These are phyloP conservation scores for Globisporangium alternatum DNA, from an alignment of 352 stramenopile species.

Conservation along the genomic window DNA sequence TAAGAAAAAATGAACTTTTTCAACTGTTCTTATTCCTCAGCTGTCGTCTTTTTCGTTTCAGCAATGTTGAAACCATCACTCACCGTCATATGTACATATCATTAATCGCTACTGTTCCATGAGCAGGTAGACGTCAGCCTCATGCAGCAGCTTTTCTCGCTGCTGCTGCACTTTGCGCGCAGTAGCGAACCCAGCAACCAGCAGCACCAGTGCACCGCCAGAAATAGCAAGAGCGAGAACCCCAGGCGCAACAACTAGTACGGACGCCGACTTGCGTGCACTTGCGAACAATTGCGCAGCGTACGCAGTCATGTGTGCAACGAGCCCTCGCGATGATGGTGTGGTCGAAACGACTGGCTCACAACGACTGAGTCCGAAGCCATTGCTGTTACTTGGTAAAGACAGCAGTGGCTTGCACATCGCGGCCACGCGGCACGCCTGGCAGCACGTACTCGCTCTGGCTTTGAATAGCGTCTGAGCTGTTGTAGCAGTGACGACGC, in stretches of 20 bases:
- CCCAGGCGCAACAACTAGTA: neutral
- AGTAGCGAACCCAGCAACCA: neutral
- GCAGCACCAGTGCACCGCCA: neutral
- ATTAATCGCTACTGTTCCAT: neutral
- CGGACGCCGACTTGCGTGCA: neutral
- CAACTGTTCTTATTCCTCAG: no score
- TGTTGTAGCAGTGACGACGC: constrained; percentile 1
- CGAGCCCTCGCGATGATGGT: neutral
- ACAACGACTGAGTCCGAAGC: constrained; percentile 6
- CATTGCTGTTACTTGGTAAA: neutral
- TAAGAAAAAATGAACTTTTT: no score
- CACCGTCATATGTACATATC: no score
- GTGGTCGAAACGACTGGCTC: neutral
- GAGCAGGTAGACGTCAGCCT: constrained; percentile 3
- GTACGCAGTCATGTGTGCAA: neutral
- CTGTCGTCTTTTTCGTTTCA: no score
- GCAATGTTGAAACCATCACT: no score
- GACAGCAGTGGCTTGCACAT: constrained; percentile 4
- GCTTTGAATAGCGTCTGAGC: constrained; percentile 5
- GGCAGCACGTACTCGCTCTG: constrained; percentile 7
- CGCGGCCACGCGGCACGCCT: constrained; percentile 4
- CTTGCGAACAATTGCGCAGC: neutral
- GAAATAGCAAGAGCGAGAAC: neutral
- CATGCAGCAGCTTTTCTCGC: neutral
- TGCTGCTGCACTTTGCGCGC: neutral